Percentiles rank a stretch among this genome's conserved stretches.
Evolutionary conservation across 2,329 filamentous ascomycete genomes (phyloP).

Genomic region (Penicillium sp.): DNA sequence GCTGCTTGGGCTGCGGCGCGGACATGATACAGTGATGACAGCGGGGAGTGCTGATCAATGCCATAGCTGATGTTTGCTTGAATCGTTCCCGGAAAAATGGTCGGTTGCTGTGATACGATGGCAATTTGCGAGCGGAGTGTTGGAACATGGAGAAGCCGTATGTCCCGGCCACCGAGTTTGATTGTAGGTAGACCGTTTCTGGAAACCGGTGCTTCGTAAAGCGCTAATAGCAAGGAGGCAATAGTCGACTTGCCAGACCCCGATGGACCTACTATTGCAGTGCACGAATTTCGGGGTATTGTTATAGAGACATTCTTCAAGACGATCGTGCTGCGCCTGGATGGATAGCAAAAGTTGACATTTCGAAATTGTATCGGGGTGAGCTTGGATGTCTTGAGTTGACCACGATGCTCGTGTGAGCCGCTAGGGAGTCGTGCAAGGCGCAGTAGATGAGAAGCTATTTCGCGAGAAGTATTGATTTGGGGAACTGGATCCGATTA

Average conservation of each 20-base stretch:
- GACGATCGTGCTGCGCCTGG: slow-evolving; percentile 48
- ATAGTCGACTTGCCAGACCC: slow-evolving; percentile 91
- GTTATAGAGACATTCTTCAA: slow-evolving; percentile 61
- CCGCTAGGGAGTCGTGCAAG: slow-evolving; percentile 57
- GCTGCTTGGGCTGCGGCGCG: slow-evolving; percentile 52
- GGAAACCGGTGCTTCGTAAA: slow-evolving; percentile 51
- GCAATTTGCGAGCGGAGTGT: slow-evolving; percentile 56
- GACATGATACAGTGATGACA: slow-evolving; percentile 46
- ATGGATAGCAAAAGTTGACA: slow-evolving; percentile 67
- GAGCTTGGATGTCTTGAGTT: slow-evolving; percentile 36
- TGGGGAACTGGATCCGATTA: slow-evolving; percentile 57
- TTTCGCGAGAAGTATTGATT: slow-evolving; percentile 66
- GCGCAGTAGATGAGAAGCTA: slow-evolving; percentile 65
- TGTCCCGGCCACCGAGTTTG: slow-evolving; percentile 48
- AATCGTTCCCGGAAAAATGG: slow-evolving; percentile 50
- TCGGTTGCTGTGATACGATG: slow-evolving; percentile 58
- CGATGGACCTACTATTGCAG: slow-evolving; percentile 74
- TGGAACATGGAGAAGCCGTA: slow-evolving; percentile 54
- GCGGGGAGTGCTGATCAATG: slow-evolving; percentile 50
- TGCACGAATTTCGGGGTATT: slow-evolving; percentile 58
- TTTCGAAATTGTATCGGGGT: slow-evolving; percentile 55
- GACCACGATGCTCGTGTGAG: slow-evolving; percentile 56
- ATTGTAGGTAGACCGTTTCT: slow-evolving; percentile 42
- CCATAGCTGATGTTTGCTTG: slow-evolving; percentile 66
- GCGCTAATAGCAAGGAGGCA: slow-evolving; percentile 63